A percentile compares a stretch with the other conserved stretches of the same genome.
phyloP scores from a whole-genome alignment of 768 basidiomycete genomes.

The Sporobolomyces roseus region DNA sequence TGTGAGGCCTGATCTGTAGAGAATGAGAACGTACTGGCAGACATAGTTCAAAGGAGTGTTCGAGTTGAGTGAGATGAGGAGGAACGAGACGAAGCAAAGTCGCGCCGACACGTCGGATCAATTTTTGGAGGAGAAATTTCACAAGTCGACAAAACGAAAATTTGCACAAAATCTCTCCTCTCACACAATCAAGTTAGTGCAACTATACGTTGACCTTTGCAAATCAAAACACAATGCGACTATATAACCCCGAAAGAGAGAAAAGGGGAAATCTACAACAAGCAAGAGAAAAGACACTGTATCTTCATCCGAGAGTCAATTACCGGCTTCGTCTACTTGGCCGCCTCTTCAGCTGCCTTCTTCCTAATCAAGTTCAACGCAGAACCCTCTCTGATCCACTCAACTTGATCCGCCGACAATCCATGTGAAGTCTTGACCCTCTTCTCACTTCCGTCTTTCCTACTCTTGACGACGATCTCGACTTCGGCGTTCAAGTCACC shows the following conservation, averaged over 20 bases:
- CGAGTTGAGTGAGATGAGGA: background rate
- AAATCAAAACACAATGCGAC: too few species aligned
- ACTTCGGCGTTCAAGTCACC: constrained; percentile 45
- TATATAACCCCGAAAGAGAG: constrained; percentile 20
- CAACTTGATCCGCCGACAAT: constrained; percentile 81
- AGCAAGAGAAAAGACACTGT: background rate
- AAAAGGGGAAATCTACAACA: background rate
- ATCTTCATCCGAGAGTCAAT: background rate
- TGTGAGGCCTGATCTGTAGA: too few species aligned
- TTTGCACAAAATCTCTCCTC: too few species aligned
- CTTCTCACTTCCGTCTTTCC: constrained; percentile 19
- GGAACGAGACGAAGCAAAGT: background rate
- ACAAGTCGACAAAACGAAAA: too few species aligned
- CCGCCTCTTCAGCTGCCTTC: constrained; percentile 24
- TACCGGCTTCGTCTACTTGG: background rate
- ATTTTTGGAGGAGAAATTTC: too few species aligned
- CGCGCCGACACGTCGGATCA: too few species aligned
- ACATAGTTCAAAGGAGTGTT: background rate
- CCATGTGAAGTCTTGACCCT: constrained; percentile 66
- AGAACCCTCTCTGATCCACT: constrained; percentile 82
- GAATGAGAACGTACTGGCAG: background rate
- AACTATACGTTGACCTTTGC: background rate
- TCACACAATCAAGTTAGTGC: too few species aligned
- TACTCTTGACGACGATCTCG: constrained; percentile 63
- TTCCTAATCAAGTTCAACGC: constrained; percentile 75